Percentiles rank a stretch among this genome's conserved stretches.
These are phyloP conservation scores for Perkinsus marinus DNA, from an alignment of 169 alveolate genomes.

Conservation along the genomic window DNA sequence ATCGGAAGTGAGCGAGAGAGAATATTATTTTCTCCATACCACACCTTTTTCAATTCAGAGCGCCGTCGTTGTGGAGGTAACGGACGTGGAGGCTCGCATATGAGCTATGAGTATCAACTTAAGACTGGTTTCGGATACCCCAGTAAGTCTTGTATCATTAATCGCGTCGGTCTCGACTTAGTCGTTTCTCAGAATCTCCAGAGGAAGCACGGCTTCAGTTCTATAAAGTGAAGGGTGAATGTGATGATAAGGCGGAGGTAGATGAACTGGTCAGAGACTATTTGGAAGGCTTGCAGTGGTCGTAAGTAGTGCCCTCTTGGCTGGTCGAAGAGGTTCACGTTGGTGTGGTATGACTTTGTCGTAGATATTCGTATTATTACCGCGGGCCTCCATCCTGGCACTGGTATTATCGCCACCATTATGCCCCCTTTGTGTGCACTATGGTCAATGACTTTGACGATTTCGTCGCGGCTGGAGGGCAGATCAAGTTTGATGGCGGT, in stretches of 20 bases:
- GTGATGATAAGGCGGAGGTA: neutral
- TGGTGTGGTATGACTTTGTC: neutral
- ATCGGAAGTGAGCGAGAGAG: neutral
- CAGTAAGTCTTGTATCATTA: neutral
- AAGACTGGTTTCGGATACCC: neutral
- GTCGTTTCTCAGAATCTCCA: neutral
- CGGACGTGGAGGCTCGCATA: neutral
- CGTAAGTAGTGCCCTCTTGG: neutral
- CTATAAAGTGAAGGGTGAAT: neutral
- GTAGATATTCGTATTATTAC: slow-evolving; percentile 43
- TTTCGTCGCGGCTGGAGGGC: neutral
- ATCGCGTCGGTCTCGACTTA: neutral
- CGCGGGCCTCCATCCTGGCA: slow-evolving; percentile 89
- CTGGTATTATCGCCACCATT: slow-evolving; percentile 94
- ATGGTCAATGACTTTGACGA: neutral
- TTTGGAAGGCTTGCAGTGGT: neutral
- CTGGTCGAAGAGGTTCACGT: no score
- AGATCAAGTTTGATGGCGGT: slow-evolving; percentile 47
- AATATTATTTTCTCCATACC: no score
- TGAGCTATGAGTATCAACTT: neutral
- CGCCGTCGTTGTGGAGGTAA: neutral
- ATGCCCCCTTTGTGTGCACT: slow-evolving; percentile 85
- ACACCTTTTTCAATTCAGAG: neutral
- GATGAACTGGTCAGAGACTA: neutral
- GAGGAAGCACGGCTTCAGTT: neutral